Evolutionary conservation across 2,329 filamentous ascomycete genomes (phyloP).

Genomic region (Colletotrichum camelliae): DNA sequence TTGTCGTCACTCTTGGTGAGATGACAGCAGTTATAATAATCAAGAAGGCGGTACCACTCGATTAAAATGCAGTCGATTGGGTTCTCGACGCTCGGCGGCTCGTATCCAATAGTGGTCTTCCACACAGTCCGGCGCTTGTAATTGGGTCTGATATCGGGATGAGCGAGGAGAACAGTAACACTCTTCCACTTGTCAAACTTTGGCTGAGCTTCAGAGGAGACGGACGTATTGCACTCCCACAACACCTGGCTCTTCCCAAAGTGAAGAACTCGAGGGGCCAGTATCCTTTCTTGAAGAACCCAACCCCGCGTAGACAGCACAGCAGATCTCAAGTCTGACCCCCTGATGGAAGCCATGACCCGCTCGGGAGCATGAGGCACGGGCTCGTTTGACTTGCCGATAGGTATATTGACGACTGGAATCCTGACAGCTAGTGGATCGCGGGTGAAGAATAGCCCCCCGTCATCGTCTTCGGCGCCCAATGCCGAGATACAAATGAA

Average conservation of each 20-base stretch:
- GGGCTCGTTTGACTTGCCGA: not conserved
- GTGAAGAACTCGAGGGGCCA: not conserved
- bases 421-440: not conserved
- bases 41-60: not conserved
- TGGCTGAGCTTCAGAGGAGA: not conserved
- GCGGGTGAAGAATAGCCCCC: not conserved
- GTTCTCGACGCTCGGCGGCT: not conserved
- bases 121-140: not conserved
- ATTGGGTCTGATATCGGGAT: not conserved
- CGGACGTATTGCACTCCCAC: not conserved
- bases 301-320: not conserved
- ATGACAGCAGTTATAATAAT: not conserved
- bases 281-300: not conserved
- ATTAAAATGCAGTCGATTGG: not conserved
- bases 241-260: not conserved
- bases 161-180: not conserved
- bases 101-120: not conserved
- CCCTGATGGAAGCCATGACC: not conserved
- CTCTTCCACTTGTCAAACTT: not conserved
- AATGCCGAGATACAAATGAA: not conserved
- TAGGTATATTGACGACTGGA: not conserved
- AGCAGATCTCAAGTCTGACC: not conserved
- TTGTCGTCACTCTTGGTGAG: not conserved
- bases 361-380: not conserved
- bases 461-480: not conserved